Conservation (phyloP, 225 moss, liverwort and hornwort species). For the Bryoerythrophyllum caledonicum region DNA sequence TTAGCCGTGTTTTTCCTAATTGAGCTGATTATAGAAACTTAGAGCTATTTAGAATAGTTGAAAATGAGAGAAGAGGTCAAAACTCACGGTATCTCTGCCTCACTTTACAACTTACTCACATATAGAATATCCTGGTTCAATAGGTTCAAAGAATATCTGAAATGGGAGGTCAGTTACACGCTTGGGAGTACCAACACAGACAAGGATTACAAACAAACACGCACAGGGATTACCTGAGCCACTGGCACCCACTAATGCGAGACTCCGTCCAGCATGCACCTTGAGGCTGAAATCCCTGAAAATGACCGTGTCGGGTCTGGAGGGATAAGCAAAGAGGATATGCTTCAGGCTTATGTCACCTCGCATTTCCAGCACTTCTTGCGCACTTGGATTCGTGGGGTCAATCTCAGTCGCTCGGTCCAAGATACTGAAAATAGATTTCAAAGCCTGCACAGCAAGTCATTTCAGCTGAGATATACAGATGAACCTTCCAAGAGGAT, state of each 20-base stretch:
- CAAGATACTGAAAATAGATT: constrained; percentile 58
- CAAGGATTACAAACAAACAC: not conserved
- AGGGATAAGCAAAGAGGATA: constrained; percentile 50
- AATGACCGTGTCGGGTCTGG: constrained; percentile 49
- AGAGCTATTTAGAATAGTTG: no score
- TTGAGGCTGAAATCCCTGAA: constrained; percentile 57
- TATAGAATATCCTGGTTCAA: not conserved
- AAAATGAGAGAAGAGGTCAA: no score
- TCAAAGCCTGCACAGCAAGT: constrained; percentile 44
- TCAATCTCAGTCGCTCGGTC: constrained; percentile 57
- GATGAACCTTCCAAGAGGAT: not conserved
- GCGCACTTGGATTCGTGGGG: constrained; percentile 40
- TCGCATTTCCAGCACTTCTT: constrained; percentile 52
- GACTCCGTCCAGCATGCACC: constrained; percentile 57
- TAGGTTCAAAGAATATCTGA: not conserved
- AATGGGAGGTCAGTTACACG: not conserved
- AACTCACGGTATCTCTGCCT: no score
- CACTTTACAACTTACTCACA: no score
- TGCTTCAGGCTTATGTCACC: constrained; percentile 53
- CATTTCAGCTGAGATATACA: not conserved
- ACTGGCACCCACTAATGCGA: constrained; percentile 61
- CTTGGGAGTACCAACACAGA: not conserved
- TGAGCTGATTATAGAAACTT: no score
- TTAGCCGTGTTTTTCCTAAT: no score
- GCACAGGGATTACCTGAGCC: constrained; percentile 47